These are phyloP conservation scores for Cryptosporidium sp. DNA, from an alignment of 169 alveolate species.

Conservation along the genomic window DNA sequence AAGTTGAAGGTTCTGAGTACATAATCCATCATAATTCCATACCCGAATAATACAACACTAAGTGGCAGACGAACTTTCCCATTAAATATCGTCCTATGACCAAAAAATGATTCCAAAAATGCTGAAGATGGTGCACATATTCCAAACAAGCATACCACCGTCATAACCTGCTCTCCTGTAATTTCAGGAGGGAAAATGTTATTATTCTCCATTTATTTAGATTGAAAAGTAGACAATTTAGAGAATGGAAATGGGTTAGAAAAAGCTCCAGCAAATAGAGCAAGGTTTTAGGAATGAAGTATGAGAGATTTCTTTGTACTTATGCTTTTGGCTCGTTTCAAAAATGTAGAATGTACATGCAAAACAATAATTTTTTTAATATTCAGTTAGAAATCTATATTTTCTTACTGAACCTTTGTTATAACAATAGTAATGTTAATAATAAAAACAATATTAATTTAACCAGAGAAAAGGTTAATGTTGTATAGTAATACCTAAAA, in stretches of 20 bases:
- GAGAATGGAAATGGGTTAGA: background rate
- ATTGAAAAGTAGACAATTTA: background rate
- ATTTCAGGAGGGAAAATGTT: conserved; percentile 53
- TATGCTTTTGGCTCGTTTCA: background rate
- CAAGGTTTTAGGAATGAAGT: background rate
- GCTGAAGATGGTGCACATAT: conserved; percentile 72
- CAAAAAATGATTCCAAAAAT: conserved; percentile 69
- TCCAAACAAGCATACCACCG: conserved; percentile 70
- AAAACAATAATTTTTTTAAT: too few relatives aligned
- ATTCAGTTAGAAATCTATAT: too few relatives aligned
- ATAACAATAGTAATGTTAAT: too few relatives aligned
- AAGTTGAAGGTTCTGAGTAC: conserved; percentile 37
- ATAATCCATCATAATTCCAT: conserved; percentile 65
- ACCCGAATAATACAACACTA: conserved; percentile 62
- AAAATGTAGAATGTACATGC: too few relatives aligned
- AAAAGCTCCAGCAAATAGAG: background rate
- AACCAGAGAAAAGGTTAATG: background rate
- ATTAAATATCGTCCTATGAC: conserved; percentile 47
- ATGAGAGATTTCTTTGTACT: background rate
- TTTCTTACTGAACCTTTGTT: background rate
- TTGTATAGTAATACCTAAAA: background rate
- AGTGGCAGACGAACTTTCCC: conserved; percentile 63
- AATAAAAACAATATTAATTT: too few relatives aligned
- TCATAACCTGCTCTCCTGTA: conserved; percentile 71
- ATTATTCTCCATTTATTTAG: conserved; percentile 16